phyloP scores from a whole-genome alignment of 257 asterid species.

The Mentha longifolia region DNA sequence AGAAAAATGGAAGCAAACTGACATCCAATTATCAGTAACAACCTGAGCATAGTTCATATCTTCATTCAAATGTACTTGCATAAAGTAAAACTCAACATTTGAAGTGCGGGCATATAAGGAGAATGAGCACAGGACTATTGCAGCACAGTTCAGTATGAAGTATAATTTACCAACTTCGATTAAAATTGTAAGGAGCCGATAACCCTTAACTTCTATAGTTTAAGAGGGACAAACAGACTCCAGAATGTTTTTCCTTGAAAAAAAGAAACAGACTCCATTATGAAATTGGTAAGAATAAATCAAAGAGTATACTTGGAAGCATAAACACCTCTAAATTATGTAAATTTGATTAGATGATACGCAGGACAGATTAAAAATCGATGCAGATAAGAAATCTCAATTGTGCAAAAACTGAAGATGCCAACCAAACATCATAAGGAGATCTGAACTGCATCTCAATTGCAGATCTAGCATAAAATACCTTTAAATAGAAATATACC shows the following conservation, averaged over 20 bases:
- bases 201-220: slow-evolving; percentile 22
- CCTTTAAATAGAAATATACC: background rate
- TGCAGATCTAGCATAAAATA: slow-evolving; percentile 1
- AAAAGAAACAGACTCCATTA: too few relatives aligned
- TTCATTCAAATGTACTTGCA: slow-evolving; percentile 8
- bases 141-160: background rate
- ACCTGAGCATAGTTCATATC: slow-evolving; percentile 15
- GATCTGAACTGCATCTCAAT: slow-evolving; percentile 1
- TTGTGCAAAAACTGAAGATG: slow-evolving; percentile 5
- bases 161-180: slow-evolving; percentile 16
- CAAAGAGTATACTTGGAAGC: slow-evolving; percentile 10
- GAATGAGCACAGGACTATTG: slow-evolving; percentile 16
- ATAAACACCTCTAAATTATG: background rate
- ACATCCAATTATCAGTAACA: slow-evolving; percentile 34
- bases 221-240: slow-evolving; percentile 6
- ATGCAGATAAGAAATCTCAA: background rate
- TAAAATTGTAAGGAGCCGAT: background rate
- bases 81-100: slow-evolving; percentile 14
- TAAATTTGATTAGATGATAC: background rate
- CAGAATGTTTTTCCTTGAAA: too few relatives aligned
- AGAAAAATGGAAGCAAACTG: slow-evolving; percentile 19
- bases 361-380: too few relatives aligned
- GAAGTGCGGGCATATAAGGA: too few relatives aligned
- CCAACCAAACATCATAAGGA: background rate
- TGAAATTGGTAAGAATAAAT: slow-evolving; percentile 14